phyloP scores from a whole-genome alignment of 83 land plant genomes.

The Picea abies region DNA sequence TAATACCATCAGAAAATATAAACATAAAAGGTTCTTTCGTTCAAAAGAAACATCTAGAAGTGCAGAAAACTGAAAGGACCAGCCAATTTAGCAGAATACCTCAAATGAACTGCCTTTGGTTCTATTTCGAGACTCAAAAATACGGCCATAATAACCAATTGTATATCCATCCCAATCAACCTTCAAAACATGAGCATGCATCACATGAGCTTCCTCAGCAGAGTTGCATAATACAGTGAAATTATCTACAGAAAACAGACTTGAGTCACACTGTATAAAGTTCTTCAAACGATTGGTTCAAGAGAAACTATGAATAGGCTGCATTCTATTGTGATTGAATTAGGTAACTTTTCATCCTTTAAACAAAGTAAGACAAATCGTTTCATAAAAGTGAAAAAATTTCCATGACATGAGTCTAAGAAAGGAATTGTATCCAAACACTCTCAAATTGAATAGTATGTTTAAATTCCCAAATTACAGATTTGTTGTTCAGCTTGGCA shows the following conservation, averaged over 20 bases:
- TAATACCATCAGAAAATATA: not conserved
- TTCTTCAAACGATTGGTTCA: not conserved
- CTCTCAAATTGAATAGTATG: too few species aligned
- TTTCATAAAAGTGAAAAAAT: too few species aligned
- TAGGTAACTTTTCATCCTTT: too few species aligned
- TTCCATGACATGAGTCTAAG: too few species aligned
- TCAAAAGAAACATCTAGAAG: not conserved
- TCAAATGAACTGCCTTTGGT: conserved; percentile 97
- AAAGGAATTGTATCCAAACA: too few species aligned
- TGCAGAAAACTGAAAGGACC: not conserved
- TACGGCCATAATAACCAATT: conserved; percentile 98
- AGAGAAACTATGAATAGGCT: not conserved
- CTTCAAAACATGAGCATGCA: conserved; percentile 33
- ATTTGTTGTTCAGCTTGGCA: too few species aligned
- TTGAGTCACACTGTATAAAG: not conserved
- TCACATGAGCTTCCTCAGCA: conserved; percentile 16
- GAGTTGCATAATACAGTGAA: not conserved
- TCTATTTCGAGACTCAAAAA: conserved; percentile 98
- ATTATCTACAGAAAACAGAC: not conserved
- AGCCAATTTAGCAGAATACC: conserved; percentile 38
- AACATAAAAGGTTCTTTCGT: not conserved
- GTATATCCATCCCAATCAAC: conserved; percentile 99
- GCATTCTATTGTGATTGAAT: not conserved
- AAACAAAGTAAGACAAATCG: too few species aligned
- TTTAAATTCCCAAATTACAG: too few species aligned